phyloP scores from a whole-genome alignment of 495 filamentous ascomycete genomes.

The Neurospora africana region DNA sequence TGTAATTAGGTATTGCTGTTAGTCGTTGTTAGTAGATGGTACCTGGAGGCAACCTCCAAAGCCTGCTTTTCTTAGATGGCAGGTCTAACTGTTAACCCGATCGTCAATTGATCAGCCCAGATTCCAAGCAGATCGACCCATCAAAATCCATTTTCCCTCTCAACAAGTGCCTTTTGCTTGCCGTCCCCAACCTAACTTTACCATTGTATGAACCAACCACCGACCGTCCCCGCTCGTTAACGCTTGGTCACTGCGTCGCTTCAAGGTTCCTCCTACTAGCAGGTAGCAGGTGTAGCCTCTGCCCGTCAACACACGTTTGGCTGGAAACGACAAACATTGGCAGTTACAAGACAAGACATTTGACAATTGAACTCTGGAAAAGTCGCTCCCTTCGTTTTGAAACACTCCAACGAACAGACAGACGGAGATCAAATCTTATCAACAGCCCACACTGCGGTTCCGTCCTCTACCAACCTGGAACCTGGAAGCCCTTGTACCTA shows the following conservation, averaged over 20 bases:
- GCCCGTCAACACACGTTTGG: background rate
- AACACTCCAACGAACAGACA: background rate
- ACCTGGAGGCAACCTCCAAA: background rate
- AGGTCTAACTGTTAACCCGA: constrained; percentile 8
- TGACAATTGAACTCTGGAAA: background rate
- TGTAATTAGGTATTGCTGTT: background rate
- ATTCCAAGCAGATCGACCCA: constrained; percentile 25
- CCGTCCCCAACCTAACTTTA: background rate
- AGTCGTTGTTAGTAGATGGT: background rate
- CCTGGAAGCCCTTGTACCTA: background rate
- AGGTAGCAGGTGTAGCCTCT: background rate
- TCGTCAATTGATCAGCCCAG: constrained; percentile 22
- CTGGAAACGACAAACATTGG: background rate
- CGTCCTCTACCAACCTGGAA: background rate
- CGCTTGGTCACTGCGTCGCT: background rate
- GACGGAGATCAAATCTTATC: background rate
- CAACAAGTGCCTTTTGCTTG: background rate
- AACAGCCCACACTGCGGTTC: background rate
- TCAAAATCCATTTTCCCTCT: background rate
- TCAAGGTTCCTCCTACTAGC: background rate
- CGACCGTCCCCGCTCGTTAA: background rate
- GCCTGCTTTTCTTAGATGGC: background rate
- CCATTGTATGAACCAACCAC: background rate
- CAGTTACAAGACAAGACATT: background rate
- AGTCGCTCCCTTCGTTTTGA: background rate